Conservation (phyloP, 306 rosid genomes). For the Vigna trinervia region DNA sequence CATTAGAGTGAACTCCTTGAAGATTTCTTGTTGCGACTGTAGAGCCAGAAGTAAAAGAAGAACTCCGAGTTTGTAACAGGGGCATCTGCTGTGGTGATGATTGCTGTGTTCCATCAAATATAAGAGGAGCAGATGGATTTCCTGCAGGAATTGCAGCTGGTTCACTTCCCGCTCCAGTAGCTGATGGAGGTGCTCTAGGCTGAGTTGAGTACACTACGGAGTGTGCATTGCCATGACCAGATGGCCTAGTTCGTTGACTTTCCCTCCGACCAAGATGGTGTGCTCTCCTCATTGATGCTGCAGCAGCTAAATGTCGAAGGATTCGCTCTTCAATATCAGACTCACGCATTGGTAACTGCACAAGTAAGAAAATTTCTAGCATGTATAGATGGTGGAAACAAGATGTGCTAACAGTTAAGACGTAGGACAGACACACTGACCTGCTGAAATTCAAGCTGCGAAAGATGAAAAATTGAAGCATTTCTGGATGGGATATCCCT, state of each 20-base stretch:
- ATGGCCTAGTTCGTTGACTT: conserved; percentile 60
- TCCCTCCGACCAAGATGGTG: conserved; percentile 70
- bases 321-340: conserved; percentile 77
- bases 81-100: conserved; percentile 49
- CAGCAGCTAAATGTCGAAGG: conserved; percentile 86
- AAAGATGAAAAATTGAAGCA: conserved; percentile 69
- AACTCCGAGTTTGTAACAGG: conserved; percentile 48
- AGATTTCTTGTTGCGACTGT: conserved; percentile 43
- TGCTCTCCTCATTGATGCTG: conserved; percentile 80
- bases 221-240: conserved; percentile 66
- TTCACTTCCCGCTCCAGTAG: conserved; percentile 54
- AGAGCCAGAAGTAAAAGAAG: conserved; percentile 60
- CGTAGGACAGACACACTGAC: conserved; percentile 50
- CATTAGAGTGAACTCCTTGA: conserved; percentile 49
- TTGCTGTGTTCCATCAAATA: conserved; percentile 55
- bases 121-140: conserved; percentile 63
- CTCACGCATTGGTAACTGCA: conserved; percentile 65
- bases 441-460: conserved; percentile 65
- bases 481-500: conserved; percentile 65
- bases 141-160: conserved; percentile 60
- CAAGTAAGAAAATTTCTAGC: conserved; percentile 8
- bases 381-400: conserved; percentile 17
- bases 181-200: conserved; percentile 54
- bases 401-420: conserved; percentile 15
- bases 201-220: conserved; percentile 60